Base-by-base conservation (phyloP, 495 filamentous ascomycete species). In the Daldinia grandis region DNA sequence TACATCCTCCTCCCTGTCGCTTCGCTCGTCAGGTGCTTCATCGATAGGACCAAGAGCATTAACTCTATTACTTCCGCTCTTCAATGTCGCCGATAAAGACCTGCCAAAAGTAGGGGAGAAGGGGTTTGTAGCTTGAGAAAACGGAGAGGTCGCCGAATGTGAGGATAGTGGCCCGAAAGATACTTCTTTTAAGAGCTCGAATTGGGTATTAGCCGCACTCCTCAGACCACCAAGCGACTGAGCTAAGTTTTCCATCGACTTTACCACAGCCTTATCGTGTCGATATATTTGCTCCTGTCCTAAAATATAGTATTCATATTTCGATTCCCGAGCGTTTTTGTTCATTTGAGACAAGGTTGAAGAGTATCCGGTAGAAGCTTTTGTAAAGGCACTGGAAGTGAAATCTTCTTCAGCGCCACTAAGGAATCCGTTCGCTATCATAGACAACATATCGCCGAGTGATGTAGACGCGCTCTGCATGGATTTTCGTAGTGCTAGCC, bases 201-300 rank as follows among this genome's bases (percentile, higher is more conserved):
- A 97, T 74, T 99, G 95, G 7, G 94, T 92, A 17, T 89, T 86
- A 21, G 95, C 93, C 37, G 95, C 93, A 81, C 93, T 97, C 54
- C 93, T 87, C 76, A 99, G 81, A 3, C 95, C 95, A 73, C 95
- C 95, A 66, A 98, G 88, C 71, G 93, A 92, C 76, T 99, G 95
- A 10, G 92, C 88, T 40, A 99, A 87, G 47, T 89, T 89, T 66
- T 97, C 93, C 80, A 97, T 87, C 69, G 91, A 95, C 58, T 92
- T 90, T 21, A 97, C 89, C 14, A 98, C 85, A 5, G 86, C 90
- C 61, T 89, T 88, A 74, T 97, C 92, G 7, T 95, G 80, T 37
- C 88, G 83, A 76, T 97, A 97, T 70, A 95, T 84, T 60, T 86
- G 87, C 75, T 98, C 95, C 0, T 90, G 91, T 1, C 95, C 95